Evolutionary conservation across 306 rosid genomes (phyloP), one percentile per base, ranked within the genome.

Genomic region (Quercus rubra): DNA sequence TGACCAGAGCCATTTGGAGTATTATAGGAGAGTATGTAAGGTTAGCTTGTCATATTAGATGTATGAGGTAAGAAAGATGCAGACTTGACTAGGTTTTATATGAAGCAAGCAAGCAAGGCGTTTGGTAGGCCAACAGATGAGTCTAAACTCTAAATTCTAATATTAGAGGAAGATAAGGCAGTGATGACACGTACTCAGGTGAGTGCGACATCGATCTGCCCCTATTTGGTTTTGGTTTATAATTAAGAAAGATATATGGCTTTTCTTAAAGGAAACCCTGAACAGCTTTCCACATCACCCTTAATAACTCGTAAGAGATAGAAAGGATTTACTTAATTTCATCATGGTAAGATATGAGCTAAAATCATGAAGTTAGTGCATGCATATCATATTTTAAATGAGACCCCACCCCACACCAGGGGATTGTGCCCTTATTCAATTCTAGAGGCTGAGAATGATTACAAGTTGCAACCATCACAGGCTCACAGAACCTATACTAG

Each of bases 101-200:
- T 77, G 78, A 52, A 68, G 63, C 78, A 74, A 82, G 84, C 70
- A 74, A 82, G 83, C 70, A 75, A 75, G 79, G 78, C 74, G 68
- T 43, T 71, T 81, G 93, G 93, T 89, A 84, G 91, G 91, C 88
- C 91, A 90, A 87, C 84, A 57, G 77, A 82, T 80, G 83, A 77
- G 83, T 85, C 84, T 82, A 7, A 35, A 7, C 43, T 38, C 43
- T 38, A 38, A 38, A 38, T 38, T 38, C 43, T 38, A 38, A 38
- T 38, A 75, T 78, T 58, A 58, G 63, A 69, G 76, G 83, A 81
- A 84, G 80, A 78, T 82, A 79, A 81, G 82, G 55, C 55, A 81
- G 51, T 78, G 90, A 86, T 78, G 90, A 86, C 89, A 83, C 75
- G 5, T 3, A 30, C 7, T 79, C 23, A 71, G 75, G 15, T 46